A percentile compares a stretch with the other conserved stretches of the same genome.
Conservation (phyloP, 805 yeast species). For the Saturnispora ahearnii region DNA sequence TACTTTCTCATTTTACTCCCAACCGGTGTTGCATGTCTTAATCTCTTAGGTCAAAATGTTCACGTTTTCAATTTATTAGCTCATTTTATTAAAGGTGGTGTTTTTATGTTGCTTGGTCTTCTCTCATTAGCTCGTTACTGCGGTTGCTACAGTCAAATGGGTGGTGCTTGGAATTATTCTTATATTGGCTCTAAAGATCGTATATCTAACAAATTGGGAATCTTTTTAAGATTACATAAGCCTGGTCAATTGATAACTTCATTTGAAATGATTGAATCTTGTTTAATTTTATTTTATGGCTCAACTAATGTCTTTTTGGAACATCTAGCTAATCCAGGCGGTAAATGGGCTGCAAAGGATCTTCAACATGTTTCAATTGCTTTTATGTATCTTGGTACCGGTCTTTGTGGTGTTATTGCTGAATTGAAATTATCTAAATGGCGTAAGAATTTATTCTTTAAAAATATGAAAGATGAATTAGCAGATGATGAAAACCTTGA, state of each 20-base stretch:
- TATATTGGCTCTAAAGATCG: constrained; percentile 14
- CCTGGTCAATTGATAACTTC: constrained; percentile 39
- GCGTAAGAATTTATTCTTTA: constrained; percentile 33
- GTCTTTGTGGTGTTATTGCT: constrained; percentile 78
- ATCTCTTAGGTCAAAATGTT: constrained; percentile 56
- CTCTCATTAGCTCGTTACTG: constrained; percentile 78
- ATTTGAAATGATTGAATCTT: constrained; percentile 79
- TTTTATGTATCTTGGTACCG: constrained; percentile 84
- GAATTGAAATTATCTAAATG: constrained; percentile 59
- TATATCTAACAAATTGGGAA: constrained; percentile 8
- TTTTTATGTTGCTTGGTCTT: constrained; percentile 68
- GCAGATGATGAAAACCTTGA: constrained; percentile 1
- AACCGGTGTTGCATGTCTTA: constrained; percentile 56
- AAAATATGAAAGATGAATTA: constrained; percentile 16
- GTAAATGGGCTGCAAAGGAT: constrained; percentile 84
- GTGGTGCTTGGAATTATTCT: constrained; percentile 84
- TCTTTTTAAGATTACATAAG: constrained; percentile 35
- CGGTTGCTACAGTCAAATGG: constrained; percentile 66
- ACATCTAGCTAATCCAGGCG: constrained; percentile 71
- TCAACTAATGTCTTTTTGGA: constrained; percentile 84
- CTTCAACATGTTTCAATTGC: constrained; percentile 88
- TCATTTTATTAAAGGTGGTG: constrained; percentile 94
- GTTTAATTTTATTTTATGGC: constrained; percentile 80
- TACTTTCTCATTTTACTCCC: constrained; percentile 48
- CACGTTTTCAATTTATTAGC: constrained; percentile 78